A percentile compares a stretch with the other conserved stretches of the same genome.
Evolutionary conservation across 73 alveolate genomes (phyloP).

Genomic region (Paramecium primaurelia): DNA sequence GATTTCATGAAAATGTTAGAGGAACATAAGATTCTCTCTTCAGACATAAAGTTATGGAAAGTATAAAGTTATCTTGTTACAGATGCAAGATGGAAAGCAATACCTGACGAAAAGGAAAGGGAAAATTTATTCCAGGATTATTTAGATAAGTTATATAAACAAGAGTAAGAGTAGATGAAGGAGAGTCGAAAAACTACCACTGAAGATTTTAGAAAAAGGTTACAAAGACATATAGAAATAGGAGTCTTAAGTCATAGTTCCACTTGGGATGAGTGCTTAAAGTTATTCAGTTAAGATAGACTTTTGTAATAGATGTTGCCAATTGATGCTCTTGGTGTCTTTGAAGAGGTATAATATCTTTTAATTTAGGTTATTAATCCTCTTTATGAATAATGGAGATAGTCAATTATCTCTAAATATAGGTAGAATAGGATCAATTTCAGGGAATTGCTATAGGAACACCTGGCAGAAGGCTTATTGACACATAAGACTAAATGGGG

Average conservation of each 20-base stretch:
- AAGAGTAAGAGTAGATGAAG: conserved; percentile 13
- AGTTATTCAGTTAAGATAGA: conserved; percentile 41
- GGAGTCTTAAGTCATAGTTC: conserved; percentile 37
- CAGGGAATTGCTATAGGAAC: conserved; percentile 25
- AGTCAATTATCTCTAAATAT: conserved; percentile 28
- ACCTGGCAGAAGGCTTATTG: conserved; percentile 30
- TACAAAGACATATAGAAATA: conserved; percentile 36
- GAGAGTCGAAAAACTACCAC: conserved; percentile 3
- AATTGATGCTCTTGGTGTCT: conserved; percentile 20
- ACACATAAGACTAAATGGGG: conserved; percentile 46
- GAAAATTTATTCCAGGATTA: conserved; percentile 35
- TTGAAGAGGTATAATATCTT: not conserved
- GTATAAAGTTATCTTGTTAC: conserved; percentile 32
- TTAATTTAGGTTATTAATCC: conserved; percentile 20
- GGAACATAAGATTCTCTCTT: conserved; percentile 10
- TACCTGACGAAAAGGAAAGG: conserved; percentile 36
- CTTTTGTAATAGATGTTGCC: conserved; percentile 5
- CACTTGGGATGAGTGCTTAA: conserved; percentile 39
- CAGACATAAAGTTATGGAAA: conserved; percentile 34
- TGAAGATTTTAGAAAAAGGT: conserved; percentile 34
- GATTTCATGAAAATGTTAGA: conserved; percentile 34
- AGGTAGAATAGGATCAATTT: conserved; percentile 38
- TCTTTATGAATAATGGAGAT: conserved; percentile 24
- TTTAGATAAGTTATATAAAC: conserved; percentile 37
- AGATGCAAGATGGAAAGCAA: conserved; percentile 48